phyloP scores from a whole-genome alignment of 73 alveolate genomes.

The Paramecium sonneborni region DNA sequence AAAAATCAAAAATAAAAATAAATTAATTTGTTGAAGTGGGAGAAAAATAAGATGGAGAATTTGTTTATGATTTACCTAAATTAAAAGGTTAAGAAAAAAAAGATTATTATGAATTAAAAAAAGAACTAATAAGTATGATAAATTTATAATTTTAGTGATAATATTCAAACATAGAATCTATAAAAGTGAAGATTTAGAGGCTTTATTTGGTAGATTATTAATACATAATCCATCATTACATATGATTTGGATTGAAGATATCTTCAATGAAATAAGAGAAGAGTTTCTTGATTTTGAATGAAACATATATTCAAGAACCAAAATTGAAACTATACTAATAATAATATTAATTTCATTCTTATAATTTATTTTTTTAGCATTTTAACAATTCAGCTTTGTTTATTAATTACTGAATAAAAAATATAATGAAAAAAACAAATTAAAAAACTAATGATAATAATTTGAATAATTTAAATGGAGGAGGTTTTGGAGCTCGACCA shows the following conservation, averaged over 20 bases:
- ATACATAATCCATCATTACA: slow-evolving; percentile 20
- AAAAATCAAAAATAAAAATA: neutral
- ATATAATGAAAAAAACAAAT: neutral
- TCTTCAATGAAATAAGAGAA: slow-evolving; percentile 13
- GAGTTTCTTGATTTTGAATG: neutral
- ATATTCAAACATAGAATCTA: slow-evolving; percentile 10
- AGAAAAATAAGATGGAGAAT: neutral
- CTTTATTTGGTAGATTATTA: slow-evolving; percentile 30
- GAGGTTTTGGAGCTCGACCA: slow-evolving; percentile 26
- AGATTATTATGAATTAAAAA: neutral
- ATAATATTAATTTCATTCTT: no score
- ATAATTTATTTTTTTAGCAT: no score
- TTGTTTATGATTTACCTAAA: neutral
- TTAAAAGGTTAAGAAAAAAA: neutral
- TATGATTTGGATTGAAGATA: slow-evolving; percentile 17
- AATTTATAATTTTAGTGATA: neutral
- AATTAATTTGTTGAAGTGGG: neutral
- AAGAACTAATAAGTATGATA: neutral
- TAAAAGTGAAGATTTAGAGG: slow-evolving; percentile 9
- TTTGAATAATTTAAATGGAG: neutral
- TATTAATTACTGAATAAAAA: no score
- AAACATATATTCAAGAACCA: no score
- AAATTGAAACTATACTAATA: no score
- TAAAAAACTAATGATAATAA: neutral
- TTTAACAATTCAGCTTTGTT: no score